These are phyloP conservation scores for Claviceps sp. DNA, from an alignment of 2,329 filamentous ascomycete genomes.

Conservation along the genomic window DNA sequence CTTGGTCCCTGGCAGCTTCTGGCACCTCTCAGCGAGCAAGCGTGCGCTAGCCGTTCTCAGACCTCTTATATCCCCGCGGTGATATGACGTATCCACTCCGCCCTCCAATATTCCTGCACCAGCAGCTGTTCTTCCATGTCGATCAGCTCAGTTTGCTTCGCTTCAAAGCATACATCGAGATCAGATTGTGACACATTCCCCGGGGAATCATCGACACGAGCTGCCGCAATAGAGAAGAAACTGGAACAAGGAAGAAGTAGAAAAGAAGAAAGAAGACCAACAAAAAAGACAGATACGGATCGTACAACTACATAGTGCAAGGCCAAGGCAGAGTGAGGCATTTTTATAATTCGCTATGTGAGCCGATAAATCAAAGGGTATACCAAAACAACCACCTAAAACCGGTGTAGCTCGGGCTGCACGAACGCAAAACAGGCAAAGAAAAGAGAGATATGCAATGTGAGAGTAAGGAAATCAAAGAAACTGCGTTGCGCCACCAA, in stretches of 20 bases:
- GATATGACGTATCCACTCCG: too few relatives aligned
- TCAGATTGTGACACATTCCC: background rate
- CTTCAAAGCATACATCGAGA: background rate
- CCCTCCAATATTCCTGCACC: background rate
- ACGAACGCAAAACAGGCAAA: background rate
- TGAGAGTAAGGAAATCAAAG: background rate
- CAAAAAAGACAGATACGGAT: background rate
- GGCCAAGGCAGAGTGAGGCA: background rate
- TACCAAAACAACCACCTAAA: constrained; percentile 11
- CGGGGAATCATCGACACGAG: background rate
- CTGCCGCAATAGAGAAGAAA: background rate
- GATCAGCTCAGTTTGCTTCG: background rate
- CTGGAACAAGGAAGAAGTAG: background rate
- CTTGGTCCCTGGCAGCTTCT: too few relatives aligned
- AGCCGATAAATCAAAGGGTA: constrained; percentile 12
- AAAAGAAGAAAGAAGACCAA: background rate
- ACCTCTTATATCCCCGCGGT: too few relatives aligned
- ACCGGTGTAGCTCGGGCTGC: background rate
- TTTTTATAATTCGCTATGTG: background rate
- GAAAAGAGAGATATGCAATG: background rate
- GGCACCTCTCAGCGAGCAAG: too few relatives aligned
- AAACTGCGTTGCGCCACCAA: background rate
- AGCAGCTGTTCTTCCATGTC: background rate
- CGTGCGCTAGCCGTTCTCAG: too few relatives aligned
- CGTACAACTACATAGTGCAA: background rate